A percentile compares a stretch with the other conserved stretches of the same genome.
These are phyloP conservation scores for Fragilaria radians DNA, from an alignment of 108 stramenopile genomes.

Conservation along the genomic window DNA sequence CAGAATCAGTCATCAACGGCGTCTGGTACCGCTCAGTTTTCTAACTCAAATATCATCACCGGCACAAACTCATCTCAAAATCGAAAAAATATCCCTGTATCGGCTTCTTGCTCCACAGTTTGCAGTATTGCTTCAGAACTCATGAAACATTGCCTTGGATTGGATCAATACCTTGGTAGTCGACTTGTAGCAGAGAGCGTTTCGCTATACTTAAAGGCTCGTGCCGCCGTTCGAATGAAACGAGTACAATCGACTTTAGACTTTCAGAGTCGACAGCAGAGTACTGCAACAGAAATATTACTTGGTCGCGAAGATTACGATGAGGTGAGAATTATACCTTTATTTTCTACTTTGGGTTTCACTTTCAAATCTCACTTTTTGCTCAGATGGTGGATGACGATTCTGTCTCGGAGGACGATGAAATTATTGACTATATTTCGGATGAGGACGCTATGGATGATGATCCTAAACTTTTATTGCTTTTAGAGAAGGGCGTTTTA, in stretches of 20 bases:
- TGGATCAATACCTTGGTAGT: conserved; percentile 47
- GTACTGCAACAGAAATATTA: conserved; percentile 18
- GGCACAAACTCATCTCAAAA: no score
- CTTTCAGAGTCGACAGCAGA: conserved; percentile 18
- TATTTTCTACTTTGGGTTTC: background rate
- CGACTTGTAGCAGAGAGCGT: conserved; percentile 59
- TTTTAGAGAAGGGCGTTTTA: conserved; percentile 44
- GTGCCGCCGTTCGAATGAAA: conserved; percentile 30
- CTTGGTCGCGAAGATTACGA: conserved; percentile 43
- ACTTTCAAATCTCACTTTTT: background rate
- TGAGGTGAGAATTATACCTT: conserved; percentile 25
- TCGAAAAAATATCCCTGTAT: conserved; percentile 52
- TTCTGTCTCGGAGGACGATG: conserved; percentile 15
- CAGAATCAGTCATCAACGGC: conserved; percentile 6
- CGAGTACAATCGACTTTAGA: conserved; percentile 1
- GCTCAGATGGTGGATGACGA: background rate
- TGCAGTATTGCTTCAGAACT: conserved; percentile 61
- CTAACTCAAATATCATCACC: background rate
- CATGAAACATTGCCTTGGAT: conserved; percentile 53
- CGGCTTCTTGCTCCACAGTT: conserved; percentile 61
- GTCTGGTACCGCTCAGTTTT: background rate
- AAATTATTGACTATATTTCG: conserved; percentile 13
- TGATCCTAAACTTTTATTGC: conserved; percentile 28
- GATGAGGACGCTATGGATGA: conserved; percentile 45
- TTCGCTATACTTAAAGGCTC: conserved; percentile 52